Evolutionary conservation across 2,329 filamentous ascomycete genomes (phyloP), one percentile per base, ranked within the genome.

Genomic region (Aureobasidium pullulans): DNA sequence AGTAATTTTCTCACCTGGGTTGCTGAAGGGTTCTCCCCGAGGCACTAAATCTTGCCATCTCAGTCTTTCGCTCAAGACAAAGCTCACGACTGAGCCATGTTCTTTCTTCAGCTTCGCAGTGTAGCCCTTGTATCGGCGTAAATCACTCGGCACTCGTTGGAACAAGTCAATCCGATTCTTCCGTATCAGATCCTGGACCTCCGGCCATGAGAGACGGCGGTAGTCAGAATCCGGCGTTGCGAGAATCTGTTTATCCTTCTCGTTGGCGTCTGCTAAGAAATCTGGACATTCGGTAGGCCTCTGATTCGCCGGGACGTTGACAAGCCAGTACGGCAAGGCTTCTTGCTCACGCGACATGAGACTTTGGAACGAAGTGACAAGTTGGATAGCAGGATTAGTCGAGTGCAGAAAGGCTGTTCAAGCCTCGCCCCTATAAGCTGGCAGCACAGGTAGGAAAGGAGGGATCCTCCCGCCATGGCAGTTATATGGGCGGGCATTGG

Each of bases 1-100:
- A 3, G 23, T 9, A 13, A 36, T 1, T 15, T 66, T 44, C 70
- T 32, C 64, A 74, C 75, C 73, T 42, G 73, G 65, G 60, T 75
- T 70, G 32, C 74, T 73, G 63, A 81, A 81, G 7, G 75, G 74
- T 16, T 62, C 61, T 6, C 72, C 74, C 56, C 66, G 70, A 4
- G 76, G 72, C 48, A 67, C 69, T 57, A 80, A 67, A 60, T 73
- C 70, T 66, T 73, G 70, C 93, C 93, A 96, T 15, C 76, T 73
- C 60, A 96, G 75, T 50, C 90, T 77, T 70, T 90, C 77, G 29
- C 77, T 75, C 44, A 95, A 74, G 42, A 96, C 81, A 69, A 91
- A 96, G 56, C 83, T 77, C 81, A 89, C 84, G 54, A 96, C 82
- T 61, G 85, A 90, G 50, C 91, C 91, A 75, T 93, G 82, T 53